Base-by-base conservation (phyloP, 768 basidiomycete genomes). In the Fistulinella prunicolor region DNA sequence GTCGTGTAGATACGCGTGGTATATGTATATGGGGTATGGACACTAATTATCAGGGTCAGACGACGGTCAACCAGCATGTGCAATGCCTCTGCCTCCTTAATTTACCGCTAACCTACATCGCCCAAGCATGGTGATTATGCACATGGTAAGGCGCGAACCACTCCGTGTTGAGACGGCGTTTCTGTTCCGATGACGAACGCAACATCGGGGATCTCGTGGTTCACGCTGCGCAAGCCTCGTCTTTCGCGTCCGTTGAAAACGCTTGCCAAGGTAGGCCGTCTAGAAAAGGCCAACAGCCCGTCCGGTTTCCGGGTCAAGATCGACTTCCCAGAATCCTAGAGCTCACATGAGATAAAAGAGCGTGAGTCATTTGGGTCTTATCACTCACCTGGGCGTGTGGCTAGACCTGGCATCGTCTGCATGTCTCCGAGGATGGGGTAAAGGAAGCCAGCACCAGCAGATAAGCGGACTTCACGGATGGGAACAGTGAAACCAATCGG, bases 381-480 rank as follows among this genome's bases (percentile, higher is more conserved):
- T 55, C 28, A 50, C 71, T 56, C 49, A 83, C 88, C 90, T 66
- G 93, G 93, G 51, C 93, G 83, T 50, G 92, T 96, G 21, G 85
- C 90, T 35, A 96, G 79, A 57, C 94, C 95, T 37, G 95, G 95
- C 92, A 99, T 95, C 47, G 94, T 97, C 67, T 91, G 88, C 90
- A 99, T 97, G 66, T 94, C 92, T 32, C 89, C 91, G n/a, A 89
- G 76, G 53, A 97, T 80, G 20, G 95, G 94, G 69, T 94, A 96
- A 54, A 98, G 71, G 83, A 98, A 97, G 21, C 91, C 91, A 48
- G 94, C 94, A 36, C 95, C 95, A 6, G 93, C 96, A 7, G 90
- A 89, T 19, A 95, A 72, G 39, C 89, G 77, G 38, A 97, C 89
- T 46, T 84, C 82, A 26, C 90, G 83, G 65, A 99, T 92, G 21